Evolutionary conservation across 352 stramenopile genomes (phyloP), one percentile per base, ranked within the genome.

Genomic region (Pythium pectinolyticum): DNA sequence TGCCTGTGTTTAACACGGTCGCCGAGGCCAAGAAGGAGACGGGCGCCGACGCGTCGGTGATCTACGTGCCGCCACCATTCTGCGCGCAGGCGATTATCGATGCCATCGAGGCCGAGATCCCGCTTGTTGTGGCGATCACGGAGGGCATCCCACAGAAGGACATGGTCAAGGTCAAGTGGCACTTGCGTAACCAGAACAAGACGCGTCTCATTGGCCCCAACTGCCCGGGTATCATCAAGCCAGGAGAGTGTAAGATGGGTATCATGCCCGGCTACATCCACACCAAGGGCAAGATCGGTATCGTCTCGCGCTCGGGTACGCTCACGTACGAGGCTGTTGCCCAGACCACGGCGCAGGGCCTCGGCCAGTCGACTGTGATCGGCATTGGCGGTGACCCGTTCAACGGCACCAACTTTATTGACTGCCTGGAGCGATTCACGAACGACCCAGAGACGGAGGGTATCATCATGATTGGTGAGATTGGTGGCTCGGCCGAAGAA

Each of bases 261-360:
- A 99, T 99, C 81, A 99, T 99, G 97, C 98, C 98, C 56, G 98
- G 97, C 53, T 99, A 99, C 87, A 99, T 99, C 82, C 97, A 99
- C 80, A 88, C 86, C 71, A 86, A 87, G 61, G 97, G 98, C 52
- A 99, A 98, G 79, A 98, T 99, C 71, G 98, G 98, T 67, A 97
- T 99, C 54, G 98, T 99, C n/a, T 98, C 91, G 28, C 89, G 97
- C 59, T 98, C 88, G 39, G 98, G 98, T 46, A 99, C 98, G 5
- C 73, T 99, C 20, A 99, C 98, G 0, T 99, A 99, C 77, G 98
- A 99, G 77, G 97, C 97, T 32, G 97, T 99, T 15, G 89, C 94
- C 35, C 97, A 99, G 86, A 99, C 97, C 2, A 99, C 97, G 22
- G 89, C 91, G 1, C 82, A 92, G 35, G 97, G 96, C 11, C 80